Conservation (phyloP, 805 yeast genomes). For the Cyberlindnera petersonii region DNA sequence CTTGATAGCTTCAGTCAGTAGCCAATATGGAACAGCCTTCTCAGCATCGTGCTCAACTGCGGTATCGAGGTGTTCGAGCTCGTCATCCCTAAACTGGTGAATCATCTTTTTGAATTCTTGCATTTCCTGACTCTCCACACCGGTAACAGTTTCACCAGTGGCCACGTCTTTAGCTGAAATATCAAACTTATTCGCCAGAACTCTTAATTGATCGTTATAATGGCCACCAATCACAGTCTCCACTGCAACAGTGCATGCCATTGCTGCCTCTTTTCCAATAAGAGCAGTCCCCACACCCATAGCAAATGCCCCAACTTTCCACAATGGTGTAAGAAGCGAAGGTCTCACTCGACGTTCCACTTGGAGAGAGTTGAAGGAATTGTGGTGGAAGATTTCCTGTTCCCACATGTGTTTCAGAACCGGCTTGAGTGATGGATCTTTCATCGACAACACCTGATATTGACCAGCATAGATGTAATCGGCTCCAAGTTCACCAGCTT, state of each 20-base stretch:
- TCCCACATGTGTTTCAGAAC: conserved; percentile 96
- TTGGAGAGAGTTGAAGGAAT: conserved; percentile 78
- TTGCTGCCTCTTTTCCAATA: conserved; percentile 91
- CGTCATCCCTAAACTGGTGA: conserved; percentile 84
- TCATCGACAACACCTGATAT: conserved; percentile 64
- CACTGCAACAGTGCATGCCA: conserved; percentile 99
- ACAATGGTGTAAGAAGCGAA: conserved; percentile 82
- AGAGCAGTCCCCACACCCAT: conserved; percentile 86
- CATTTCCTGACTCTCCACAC: conserved; percentile 50
- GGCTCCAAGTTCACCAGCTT: conserved; percentile 98
- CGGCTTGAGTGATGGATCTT: conserved; percentile 72
- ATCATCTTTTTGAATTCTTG: conserved; percentile 55
- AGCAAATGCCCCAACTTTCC: conserved; percentile 88
- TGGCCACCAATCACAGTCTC: conserved; percentile 98
- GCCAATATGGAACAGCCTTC: conserved; percentile 85
- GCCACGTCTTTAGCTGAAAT: conserved; percentile 35
- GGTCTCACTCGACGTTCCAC: conserved; percentile 81
- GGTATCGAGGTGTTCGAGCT: conserved; percentile 89
- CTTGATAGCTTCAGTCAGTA: conserved; percentile 85
- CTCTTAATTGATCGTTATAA: conserved; percentile 84
- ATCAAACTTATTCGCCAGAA: conserved; percentile 62
- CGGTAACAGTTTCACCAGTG: conserved; percentile 22
- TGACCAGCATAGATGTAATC: conserved; percentile 92
- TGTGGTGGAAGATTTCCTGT: conserved; percentile 88
- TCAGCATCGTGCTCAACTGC: conserved; percentile 92